Conservation (phyloP, 345 rosid genomes). For the Firmiana major region DNA sequence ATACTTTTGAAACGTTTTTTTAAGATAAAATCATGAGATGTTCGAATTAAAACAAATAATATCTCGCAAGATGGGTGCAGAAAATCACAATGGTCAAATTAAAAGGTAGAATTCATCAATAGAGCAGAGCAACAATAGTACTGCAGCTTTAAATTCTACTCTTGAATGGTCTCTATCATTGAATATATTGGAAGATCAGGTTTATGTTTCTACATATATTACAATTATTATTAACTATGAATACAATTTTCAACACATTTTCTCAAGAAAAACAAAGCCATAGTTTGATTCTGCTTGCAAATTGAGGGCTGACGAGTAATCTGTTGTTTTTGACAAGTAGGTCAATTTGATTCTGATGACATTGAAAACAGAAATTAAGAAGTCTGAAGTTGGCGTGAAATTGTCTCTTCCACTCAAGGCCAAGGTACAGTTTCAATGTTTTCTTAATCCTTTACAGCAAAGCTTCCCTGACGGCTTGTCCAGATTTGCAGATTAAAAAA, state of each 20-base stretch:
- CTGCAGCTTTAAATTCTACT: not conserved
- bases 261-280: too few species aligned
- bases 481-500: conserved; percentile 31
- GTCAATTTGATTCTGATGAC: not conserved
- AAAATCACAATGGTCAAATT: not conserved
- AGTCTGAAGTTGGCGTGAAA: conserved; percentile 9
- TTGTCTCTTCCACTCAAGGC: conserved; percentile 18
- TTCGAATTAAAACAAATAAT: too few species aligned
- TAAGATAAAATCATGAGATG: too few species aligned
- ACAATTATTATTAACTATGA: too few species aligned
- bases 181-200: not conserved
- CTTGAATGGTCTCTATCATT: not conserved
- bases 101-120: not conserved
- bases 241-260: too few species aligned
- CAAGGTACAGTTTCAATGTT: conserved; percentile 18
- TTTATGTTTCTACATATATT: not conserved
- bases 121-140: not conserved
- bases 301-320: not conserved
- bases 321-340: too few species aligned
- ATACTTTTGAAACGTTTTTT: too few species aligned
- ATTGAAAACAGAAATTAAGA: not conserved
- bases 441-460: conserved; percentile 28
- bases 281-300: too few species aligned
- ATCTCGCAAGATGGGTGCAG: too few species aligned
- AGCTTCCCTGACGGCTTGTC: conserved; percentile 26